Percentiles rank a stretch among this genome's conserved stretches.
Evolutionary conservation across 306 rosid species (phyloP).

Genomic region (Quercus cerris): DNA sequence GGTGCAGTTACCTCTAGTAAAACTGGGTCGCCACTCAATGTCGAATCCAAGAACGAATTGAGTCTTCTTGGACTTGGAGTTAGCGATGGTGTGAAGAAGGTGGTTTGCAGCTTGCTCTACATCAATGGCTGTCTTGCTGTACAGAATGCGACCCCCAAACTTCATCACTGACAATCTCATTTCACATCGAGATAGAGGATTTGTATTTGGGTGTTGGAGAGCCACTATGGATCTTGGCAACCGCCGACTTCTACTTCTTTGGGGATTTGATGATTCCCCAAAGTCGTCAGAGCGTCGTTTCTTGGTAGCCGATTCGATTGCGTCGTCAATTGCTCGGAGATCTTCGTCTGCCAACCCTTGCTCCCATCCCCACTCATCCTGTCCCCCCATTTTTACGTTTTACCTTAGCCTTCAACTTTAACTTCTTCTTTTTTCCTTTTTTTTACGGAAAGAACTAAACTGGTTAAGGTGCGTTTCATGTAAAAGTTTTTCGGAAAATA

Average conservation of each 20-base stretch:
- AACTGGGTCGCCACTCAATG: slow-evolving; percentile 6
- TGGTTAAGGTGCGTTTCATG: no score
- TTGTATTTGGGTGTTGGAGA: slow-evolving; percentile 49
- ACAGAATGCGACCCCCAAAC: slow-evolving; percentile 62
- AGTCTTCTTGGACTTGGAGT: no score
- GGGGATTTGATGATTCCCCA: not conserved
- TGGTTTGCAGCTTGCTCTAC: not conserved
- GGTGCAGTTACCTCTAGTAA: not conserved
- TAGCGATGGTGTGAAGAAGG: no score
- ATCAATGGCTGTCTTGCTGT: slow-evolving; percentile 49
- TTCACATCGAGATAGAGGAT: slow-evolving; percentile 39
- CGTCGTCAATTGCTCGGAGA: slow-evolving; percentile 54
- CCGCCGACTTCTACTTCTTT: slow-evolving; percentile 31
- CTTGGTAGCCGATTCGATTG: slow-evolving; percentile 38
- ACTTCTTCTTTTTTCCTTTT: no score
- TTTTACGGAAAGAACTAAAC: no score
- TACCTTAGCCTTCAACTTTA: not conserved
- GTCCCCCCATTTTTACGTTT: no score
- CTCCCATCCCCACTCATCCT: slow-evolving; percentile 16
- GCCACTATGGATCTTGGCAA: slow-evolving; percentile 62
- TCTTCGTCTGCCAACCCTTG: slow-evolving; percentile 64
- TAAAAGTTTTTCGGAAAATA: no score
- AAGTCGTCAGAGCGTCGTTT: slow-evolving; percentile 22
- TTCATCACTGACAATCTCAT: slow-evolving; percentile 61
- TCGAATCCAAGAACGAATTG: not conserved